Evolutionary conservation across 139 green algal species (phyloP).

Genomic region (Klebsormidium nitens): DNA sequence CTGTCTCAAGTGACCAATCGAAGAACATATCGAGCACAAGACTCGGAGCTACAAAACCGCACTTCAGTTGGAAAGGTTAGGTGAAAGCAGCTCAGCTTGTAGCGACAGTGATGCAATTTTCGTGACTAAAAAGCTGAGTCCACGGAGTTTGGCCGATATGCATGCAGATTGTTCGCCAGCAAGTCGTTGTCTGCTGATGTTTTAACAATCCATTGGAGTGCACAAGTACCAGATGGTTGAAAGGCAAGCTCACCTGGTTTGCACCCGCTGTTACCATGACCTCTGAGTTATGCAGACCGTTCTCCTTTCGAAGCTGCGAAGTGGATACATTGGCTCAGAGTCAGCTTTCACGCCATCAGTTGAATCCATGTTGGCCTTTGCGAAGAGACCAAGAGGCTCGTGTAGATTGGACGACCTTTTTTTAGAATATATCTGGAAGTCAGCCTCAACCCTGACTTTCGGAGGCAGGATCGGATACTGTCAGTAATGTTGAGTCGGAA

Average conservation of each 20-base stretch:
- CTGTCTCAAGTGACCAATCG: too few relatives aligned
- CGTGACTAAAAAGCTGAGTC: neutral
- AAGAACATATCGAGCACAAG: too few relatives aligned
- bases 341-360: neutral
- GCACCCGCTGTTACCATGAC: conserved; percentile 88
- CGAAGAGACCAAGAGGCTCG: neutral
- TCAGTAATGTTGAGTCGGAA: too few relatives aligned
- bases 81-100: too few relatives aligned
- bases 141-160: too few relatives aligned
- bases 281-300: conserved; percentile 64
- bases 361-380: neutral
- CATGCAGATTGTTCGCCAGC: too few relatives aligned
- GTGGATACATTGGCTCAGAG: neutral
- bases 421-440: neutral
- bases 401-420: neutral
- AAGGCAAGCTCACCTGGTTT: conserved; percentile 67
- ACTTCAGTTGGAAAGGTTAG: too few relatives aligned
- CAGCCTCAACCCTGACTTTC: neutral
- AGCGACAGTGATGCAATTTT: too few relatives aligned
- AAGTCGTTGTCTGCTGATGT: too few relatives aligned
- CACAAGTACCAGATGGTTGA: too few relatives aligned
- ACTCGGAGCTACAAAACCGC: too few relatives aligned
- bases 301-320: conserved; percentile 58
- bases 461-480: neutral
- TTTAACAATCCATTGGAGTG: too few relatives aligned